These are phyloP conservation scores for Hondaea fermentalgiana DNA, from an alignment of 108 stramenopile genomes.

Conservation along the genomic window DNA sequence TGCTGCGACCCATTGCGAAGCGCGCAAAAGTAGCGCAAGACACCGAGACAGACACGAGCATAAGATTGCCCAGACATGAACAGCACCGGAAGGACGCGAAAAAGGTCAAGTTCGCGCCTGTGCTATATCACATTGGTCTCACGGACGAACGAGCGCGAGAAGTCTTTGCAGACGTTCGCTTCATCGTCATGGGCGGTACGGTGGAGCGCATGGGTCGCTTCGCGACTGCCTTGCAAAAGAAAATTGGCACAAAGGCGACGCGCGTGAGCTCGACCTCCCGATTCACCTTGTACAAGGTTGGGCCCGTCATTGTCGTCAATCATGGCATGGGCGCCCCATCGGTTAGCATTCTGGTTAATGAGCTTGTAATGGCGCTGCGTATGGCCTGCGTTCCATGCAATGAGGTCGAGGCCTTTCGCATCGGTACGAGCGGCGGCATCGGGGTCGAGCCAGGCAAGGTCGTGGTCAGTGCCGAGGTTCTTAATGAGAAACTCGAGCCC, in stretches of 20 bases:
- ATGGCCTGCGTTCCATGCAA: neutral
- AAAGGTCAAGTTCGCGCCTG: neutral
- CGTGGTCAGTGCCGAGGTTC: neutral
- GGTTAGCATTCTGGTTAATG: neutral
- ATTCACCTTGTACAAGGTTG: neutral
- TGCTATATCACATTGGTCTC: neutral
- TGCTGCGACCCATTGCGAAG: neutral
- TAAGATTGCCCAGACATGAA: too few relatives aligned
- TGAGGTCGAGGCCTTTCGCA: neutral
- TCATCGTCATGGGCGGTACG: neutral
- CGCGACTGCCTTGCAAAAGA: neutral
- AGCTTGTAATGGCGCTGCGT: neutral
- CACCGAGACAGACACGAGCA: too few relatives aligned
- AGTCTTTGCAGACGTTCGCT: neutral
- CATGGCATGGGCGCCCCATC: slow-evolving; percentile 12
- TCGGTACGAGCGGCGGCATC: neutral
- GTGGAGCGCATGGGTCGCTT: slow-evolving; percentile 10
- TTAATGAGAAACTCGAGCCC: slow-evolving; percentile 1
- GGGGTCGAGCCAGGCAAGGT: neutral
- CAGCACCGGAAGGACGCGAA: too few relatives aligned
- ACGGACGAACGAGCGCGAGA: neutral
- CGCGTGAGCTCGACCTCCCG: neutral
- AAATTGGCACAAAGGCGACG: neutral
- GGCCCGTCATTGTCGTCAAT: neutral
- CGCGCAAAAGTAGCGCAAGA: too few relatives aligned